Percentiles rank a stretch among this genome's conserved stretches.
Evolutionary conservation across 768 basidiomycete species (phyloP).

Genomic region (Flagelloscypha sp.): DNA sequence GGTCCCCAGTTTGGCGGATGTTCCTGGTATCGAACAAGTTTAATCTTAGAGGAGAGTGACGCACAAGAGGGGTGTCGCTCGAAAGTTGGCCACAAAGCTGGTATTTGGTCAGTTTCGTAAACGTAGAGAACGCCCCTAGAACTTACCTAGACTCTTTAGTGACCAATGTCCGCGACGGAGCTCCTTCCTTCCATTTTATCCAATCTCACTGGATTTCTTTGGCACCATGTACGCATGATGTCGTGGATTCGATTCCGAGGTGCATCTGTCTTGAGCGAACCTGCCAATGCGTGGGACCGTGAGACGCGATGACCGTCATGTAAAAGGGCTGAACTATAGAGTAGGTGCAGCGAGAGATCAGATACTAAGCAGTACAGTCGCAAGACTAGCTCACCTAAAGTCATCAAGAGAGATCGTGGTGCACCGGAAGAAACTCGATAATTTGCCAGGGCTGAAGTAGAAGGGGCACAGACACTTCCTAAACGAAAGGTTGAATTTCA

Average conservation of each 20-base stretch:
- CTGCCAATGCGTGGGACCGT: slow-evolving; percentile 82
- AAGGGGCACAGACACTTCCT: slow-evolving; percentile 78
- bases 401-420: slow-evolving; percentile 67
- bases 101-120: slow-evolving; percentile 6
- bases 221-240: slow-evolving; percentile 79
- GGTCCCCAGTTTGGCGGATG: slow-evolving; percentile 98
- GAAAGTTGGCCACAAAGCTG: slow-evolving; percentile 68
- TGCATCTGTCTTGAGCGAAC: slow-evolving; percentile 88
- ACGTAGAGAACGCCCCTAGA: not conserved
- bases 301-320: slow-evolving; percentile 81
- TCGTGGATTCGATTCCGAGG: slow-evolving; percentile 66
- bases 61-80: slow-evolving; percentile 59
- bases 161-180: slow-evolving; percentile 66
- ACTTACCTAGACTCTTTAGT: slow-evolving; percentile 59
- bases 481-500: not conserved
- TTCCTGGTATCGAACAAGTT: slow-evolving; percentile 81
- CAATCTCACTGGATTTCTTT: slow-evolving; percentile 72
- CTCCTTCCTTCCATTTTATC: slow-evolving; percentile 70
- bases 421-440: slow-evolving; percentile 80
- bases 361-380: not conserved
- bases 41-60: slow-evolving; percentile 54
- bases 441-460: slow-evolving; percentile 78
- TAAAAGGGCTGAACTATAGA: slow-evolving; percentile 73
- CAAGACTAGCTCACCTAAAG: slow-evolving; percentile 49
- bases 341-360: slow-evolving; percentile 3